These are phyloP conservation scores for Xylogone sp. DNA, from an alignment of 2,329 filamentous ascomycete genomes.

Conservation along the genomic window DNA sequence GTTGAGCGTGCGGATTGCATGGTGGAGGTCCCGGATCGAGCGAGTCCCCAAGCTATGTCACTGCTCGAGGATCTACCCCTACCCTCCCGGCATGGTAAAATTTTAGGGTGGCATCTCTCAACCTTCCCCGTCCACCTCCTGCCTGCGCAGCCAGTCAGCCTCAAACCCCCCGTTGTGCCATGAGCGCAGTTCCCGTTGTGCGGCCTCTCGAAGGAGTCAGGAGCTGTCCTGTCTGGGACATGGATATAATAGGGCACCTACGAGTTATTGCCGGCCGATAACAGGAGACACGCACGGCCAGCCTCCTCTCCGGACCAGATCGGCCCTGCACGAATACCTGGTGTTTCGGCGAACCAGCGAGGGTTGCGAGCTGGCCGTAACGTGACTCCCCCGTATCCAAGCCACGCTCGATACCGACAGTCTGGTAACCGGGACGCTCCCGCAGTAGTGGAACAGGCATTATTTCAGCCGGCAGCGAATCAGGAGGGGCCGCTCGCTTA, in stretches of 20 bases:
- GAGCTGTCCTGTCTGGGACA: not conserved
- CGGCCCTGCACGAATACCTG: not conserved
- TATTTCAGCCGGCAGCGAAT: not conserved
- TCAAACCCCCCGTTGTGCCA: too few relatives aligned
- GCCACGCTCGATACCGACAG: constrained; percentile 10
- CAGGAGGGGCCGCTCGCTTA: not conserved
- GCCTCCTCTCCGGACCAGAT: constrained; percentile 2
- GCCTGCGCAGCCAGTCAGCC: too few relatives aligned
- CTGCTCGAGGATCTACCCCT: not conserved
- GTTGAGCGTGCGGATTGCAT: not conserved
- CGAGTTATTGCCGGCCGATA: too few relatives aligned
- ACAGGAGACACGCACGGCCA: not conserved
- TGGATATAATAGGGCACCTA: too few relatives aligned
- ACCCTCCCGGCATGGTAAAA: too few relatives aligned
- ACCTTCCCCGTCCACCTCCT: too few relatives aligned
- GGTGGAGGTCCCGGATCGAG: not conserved
- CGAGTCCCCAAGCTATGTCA: not conserved
- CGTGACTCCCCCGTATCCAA: constrained; percentile 6
- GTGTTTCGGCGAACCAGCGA: constrained; percentile 3
- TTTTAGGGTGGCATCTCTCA: too few relatives aligned
- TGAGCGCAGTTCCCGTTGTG: too few relatives aligned
- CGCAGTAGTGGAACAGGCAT: not conserved
- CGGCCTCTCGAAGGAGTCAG: not conserved
- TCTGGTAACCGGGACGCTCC: constrained; percentile 9
- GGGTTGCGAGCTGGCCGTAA: constrained; percentile 1